A percentile compares a stretch with the other conserved stretches of the same genome.
phyloP scores from a whole-genome alignment of 495 filamentous ascomycete species.

The Lasiosphaeria miniovina region DNA sequence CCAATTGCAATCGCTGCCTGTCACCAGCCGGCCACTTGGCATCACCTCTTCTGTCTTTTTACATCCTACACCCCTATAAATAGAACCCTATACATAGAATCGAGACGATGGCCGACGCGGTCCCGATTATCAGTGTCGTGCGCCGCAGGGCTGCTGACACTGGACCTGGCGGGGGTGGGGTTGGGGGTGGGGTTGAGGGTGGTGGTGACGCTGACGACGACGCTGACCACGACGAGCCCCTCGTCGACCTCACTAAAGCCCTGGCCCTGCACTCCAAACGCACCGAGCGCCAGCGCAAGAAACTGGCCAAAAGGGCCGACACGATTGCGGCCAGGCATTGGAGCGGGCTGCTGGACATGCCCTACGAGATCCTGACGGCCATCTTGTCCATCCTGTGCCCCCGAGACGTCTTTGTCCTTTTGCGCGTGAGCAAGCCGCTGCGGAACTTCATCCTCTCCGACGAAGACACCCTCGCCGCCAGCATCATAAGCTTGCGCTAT shows the following conservation, averaged over 20 bases:
- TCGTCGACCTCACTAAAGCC: conserved; percentile 23
- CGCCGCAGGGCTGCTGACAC: too few species aligned
- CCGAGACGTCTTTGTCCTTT: conserved; percentile 45
- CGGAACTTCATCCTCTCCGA: conserved; percentile 39
- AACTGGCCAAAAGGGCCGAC: conserved; percentile 35
- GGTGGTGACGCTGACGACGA: conserved; percentile 2
- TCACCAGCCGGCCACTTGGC: too few species aligned
- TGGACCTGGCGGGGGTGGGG: too few species aligned
- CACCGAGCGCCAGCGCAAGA: conserved; percentile 45
- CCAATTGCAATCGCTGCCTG: too few species aligned
- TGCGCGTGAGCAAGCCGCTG: conserved; percentile 34
- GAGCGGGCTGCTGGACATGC: conserved; percentile 38
- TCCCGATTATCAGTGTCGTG: too few species aligned
- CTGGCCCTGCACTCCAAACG: conserved; percentile 48
- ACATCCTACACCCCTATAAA: too few species aligned
- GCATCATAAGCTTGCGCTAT: conserved; percentile 43
- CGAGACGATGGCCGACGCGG: too few species aligned
- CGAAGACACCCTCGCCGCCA: conserved; percentile 36
- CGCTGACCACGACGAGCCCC: conserved; percentile 6
- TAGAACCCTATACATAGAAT: too few species aligned
- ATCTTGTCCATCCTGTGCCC: conserved; percentile 44
- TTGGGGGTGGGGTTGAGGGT: background rate
- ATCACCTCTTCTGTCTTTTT: too few species aligned
- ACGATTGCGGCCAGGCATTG: background rate
- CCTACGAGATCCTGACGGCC: conserved; percentile 47